Percentiles rank a stretch among this genome's conserved stretches.
Conservation (phyloP, 257 asterid genomes). For the Nicotiana noctiflora region DNA sequence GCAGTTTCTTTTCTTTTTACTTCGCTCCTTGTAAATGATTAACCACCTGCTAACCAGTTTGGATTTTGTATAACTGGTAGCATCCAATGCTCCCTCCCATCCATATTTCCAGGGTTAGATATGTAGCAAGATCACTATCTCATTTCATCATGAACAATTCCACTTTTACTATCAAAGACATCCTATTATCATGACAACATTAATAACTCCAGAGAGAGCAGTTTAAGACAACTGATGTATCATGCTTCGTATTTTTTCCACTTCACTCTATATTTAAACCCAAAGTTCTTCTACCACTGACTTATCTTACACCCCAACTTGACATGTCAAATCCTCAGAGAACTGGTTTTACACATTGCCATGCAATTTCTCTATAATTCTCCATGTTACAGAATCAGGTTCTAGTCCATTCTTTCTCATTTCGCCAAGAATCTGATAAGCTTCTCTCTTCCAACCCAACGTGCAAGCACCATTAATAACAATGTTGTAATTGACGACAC, state of each 20-base stretch:
- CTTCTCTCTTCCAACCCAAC: conserved; percentile 68
- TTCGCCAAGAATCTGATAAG: conserved; percentile 68
- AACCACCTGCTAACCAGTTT: background rate
- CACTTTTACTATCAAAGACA: background rate
- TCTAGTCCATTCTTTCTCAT: conserved; percentile 68
- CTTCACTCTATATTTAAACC: background rate
- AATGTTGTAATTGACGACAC: conserved; percentile 64
- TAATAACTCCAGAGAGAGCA: background rate
- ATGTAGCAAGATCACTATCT: background rate
- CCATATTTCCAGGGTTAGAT: background rate
- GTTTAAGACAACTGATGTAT: background rate
- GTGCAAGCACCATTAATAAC: conserved; percentile 57
- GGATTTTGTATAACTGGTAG: background rate
- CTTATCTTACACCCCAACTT: background rate
- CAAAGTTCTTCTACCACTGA: background rate
- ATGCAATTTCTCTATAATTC: conserved; percentile 69
- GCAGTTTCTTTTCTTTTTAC: background rate
- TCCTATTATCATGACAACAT: background rate
- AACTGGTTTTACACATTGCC: conserved; percentile 6
- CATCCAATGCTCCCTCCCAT: background rate
- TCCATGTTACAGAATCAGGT: conserved; percentile 87
- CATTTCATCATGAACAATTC: background rate
- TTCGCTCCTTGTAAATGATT: background rate
- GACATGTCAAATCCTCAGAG: background rate
- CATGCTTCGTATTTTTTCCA: background rate